These are phyloP conservation scores for Breynia disticha DNA, from an alignment of 441 rosid species.

Conservation along the genomic window DNA sequence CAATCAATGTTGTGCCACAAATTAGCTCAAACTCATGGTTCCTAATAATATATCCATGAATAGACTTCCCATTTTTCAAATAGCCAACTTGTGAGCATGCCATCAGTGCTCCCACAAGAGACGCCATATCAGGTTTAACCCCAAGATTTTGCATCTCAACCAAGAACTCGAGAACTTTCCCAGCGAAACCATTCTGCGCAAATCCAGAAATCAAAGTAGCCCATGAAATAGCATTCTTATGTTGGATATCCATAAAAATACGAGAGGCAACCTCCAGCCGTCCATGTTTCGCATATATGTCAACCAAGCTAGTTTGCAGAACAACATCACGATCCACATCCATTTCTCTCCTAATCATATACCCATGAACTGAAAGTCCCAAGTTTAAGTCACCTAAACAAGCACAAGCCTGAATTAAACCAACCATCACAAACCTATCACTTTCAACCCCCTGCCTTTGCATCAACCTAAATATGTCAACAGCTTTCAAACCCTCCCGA, in stretches of 20 bases:
- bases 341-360: slow-evolving; percentile 36
- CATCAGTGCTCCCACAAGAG: slow-evolving; percentile 52
- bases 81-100: slow-evolving; percentile 64
- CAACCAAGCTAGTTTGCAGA: slow-evolving; percentile 51
- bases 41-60: slow-evolving; percentile 63
- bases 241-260: slow-evolving; percentile 34
- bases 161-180: slow-evolving; percentile 33
- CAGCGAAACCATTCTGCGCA: slow-evolving; percentile 61
- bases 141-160: slow-evolving; percentile 42
- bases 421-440: slow-evolving; percentile 44
- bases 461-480: slow-evolving; percentile 47
- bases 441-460: slow-evolving; percentile 45
- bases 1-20: slow-evolving; percentile 52
- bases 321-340: slow-evolving; percentile 32
- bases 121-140: slow-evolving; percentile 43
- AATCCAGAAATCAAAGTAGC: slow-evolving; percentile 69
- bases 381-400: slow-evolving; percentile 33
- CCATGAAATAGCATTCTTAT: slow-evolving; percentile 55
- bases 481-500: slow-evolving; percentile 35
- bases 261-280: slow-evolving; percentile 38
- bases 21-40: slow-evolving; percentile 35
- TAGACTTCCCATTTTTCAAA: slow-evolving; percentile 57
- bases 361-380: slow-evolving; percentile 54
- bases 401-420: slow-evolving; percentile 57
- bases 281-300: slow-evolving; percentile 70